Evolutionary conservation across 2,329 filamentous ascomycete species (phyloP), one percentile per base, ranked within the genome.

Genomic region (Nakataea oryzae): DNA sequence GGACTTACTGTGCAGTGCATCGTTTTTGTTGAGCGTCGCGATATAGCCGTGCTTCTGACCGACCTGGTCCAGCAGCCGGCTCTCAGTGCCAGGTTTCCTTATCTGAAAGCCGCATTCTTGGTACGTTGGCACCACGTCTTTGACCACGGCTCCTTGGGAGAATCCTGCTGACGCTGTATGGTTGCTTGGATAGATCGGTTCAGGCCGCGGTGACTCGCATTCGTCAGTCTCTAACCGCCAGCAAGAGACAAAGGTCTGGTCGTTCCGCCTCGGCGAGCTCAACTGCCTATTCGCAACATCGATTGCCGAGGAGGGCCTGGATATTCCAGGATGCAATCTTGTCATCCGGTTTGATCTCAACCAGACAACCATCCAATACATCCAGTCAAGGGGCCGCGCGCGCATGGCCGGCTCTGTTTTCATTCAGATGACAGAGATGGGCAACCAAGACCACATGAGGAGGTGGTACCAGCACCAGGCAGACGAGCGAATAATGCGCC

Each of bases 331-430:
- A 62, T 89, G 86, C 71, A 87, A 88, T 65, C 71, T 87, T 1
- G 78, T 89, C 32, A 79, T 89, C 63, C 76, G 93, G 2, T 99
- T 97, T 69, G 91, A 97, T 70, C 81, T 96, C 2, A 96, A 92
- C 74, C 81, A 82, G 13, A 97, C 93, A 0, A 86, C 96, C 73
- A 97, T 97, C 61, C 90, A 96, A 70, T 97, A 97, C 70, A 87
- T 97, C 26, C 95, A 99, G 72, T 97, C 93, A 17, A 85, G 91
- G 65, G 95, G 95, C 0, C 85, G 95, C 61, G 95, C 95, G 14
- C 84, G 95, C 54, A 89, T 91, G 68, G 73, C 76, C 0, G 82
- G 88, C 62, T 97, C 95, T 0, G 86, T 83, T 65, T 97, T 93
- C 72, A 82, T 93, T 41, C 90, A 90, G 69, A 93, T 99, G 89